Evolutionary conservation across 2,329 filamentous ascomycete species (phyloP), one percentile per base, ranked within the genome.

Genomic region (Fusarium fracticaudum): DNA sequence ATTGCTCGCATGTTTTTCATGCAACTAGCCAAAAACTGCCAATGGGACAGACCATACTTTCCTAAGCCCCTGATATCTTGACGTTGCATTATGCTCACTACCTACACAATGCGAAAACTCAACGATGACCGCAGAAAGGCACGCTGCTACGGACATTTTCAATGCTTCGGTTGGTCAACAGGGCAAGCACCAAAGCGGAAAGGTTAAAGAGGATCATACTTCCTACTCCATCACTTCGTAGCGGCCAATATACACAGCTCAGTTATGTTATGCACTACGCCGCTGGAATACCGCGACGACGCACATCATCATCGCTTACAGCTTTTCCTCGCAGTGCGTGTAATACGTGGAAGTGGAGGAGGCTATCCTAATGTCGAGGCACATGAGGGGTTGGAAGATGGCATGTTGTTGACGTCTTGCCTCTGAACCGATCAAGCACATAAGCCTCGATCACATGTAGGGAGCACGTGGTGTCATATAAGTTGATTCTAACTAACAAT

Each of bases 401-500:
- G 41, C 29, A 55, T 47, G 60, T 45, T 63, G 35, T 53, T 57
- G 70, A 69, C 69, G 45, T 65, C 33, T 51, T 63, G 44, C 60
- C 48, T 65, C 60, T 40, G 29, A 24, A 43, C 47, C 38, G 38
- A 60, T 22, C 26, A 55, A 64, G 58, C n/a, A 54, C 33, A 41
- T 17, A 26, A 31, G 47, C 48, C 51, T 60, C 31, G 10, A 24
- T 35, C 44, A 45, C 31, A 55, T 29, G 24, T 18, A 29, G 37
- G 24, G 24, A 38, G 18, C 22, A n/a, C 31, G 24, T 45, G 26
- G 29, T 41, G 33, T 45, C 26, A 48, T 37, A 44, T 26, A 24
- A 48, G 60, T 35, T 59, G 33, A 53, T 64, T 44, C 41, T 45
- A 68, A 57, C 41, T 45, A 68, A 57, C 58, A 72, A 59, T 69